A percentile compares a stretch with the other conserved stretches of the same genome.
Evolutionary conservation across 2,329 filamentous ascomycete genomes (phyloP).

Genomic region (Sporothrix humicola): DNA sequence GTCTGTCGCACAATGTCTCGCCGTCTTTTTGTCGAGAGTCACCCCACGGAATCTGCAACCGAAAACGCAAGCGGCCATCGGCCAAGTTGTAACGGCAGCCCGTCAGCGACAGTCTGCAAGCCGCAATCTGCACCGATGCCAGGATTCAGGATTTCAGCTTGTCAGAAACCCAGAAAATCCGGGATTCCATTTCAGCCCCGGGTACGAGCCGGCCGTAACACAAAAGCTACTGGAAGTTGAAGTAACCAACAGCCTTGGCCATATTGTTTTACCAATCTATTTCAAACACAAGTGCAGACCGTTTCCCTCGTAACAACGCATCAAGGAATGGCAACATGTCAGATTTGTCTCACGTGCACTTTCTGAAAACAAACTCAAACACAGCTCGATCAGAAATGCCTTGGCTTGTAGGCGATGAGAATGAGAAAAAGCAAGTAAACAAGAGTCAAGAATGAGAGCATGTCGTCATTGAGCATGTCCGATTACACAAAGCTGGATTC

Average conservation of each 20-base stretch:
- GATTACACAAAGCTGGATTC: too few species aligned
- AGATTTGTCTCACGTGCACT: slow-evolving; percentile 3
- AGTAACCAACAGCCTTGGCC: too few species aligned
- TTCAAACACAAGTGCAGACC: too few species aligned
- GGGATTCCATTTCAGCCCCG: not conserved
- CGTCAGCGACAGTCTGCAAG: not conserved
- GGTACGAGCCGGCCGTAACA: too few species aligned
- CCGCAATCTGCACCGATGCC: not conserved
- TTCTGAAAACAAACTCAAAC: not conserved
- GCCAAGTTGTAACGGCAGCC: not conserved
- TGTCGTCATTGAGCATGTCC: too few species aligned
- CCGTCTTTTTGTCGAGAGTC: not conserved
- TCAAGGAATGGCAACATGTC: slow-evolving; percentile 4
- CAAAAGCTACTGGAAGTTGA: too few species aligned
- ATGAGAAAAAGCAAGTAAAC: too few species aligned
- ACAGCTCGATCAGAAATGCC: too few species aligned
- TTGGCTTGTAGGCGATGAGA: too few species aligned
- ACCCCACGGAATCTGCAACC: not conserved
- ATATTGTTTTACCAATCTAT: too few species aligned
- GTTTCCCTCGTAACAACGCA: not conserved
- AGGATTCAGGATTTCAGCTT: not conserved
- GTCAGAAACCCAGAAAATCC: not conserved
- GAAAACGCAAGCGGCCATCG: not conserved
- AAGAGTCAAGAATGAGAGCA: too few species aligned
- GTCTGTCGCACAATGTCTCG: not conserved